These are phyloP conservation scores for Chalciporus sphaerocephalus DNA, from an alignment of 768 basidiomycete species.

Conservation along the genomic window DNA sequence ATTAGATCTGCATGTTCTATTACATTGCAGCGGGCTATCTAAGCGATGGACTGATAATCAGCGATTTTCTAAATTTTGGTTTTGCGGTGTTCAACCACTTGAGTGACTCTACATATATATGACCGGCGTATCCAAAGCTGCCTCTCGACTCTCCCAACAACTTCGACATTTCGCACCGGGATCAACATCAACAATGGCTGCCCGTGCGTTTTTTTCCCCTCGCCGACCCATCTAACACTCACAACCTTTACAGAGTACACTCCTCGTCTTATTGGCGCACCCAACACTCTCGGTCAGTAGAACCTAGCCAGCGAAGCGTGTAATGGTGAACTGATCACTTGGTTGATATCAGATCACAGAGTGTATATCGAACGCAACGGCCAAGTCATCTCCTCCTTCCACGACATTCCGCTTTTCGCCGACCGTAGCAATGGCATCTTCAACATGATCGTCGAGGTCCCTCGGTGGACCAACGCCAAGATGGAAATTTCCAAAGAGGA, in stretches of 20 bases:
- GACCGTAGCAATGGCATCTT: constrained; percentile 92
- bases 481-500: constrained; percentile 99
- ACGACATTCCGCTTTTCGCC: constrained; percentile 97
- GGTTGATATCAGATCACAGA: constrained; percentile 72
- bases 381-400: constrained; percentile 79
- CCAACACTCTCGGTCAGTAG: no score
- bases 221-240: constrained; percentile 87
- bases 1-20: no score
- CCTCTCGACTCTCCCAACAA: constrained; percentile 57
- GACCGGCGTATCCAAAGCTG: constrained; percentile 20
- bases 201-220: constrained; percentile 30
- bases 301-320: no score
- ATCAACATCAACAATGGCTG: constrained; percentile 44
- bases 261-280: no score
- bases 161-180: constrained; percentile 56
- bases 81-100: background rate
- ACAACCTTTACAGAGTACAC: constrained; percentile 68
- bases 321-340: constrained; percentile 23
- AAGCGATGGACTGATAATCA: background rate
- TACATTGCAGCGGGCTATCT: no score
- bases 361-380: constrained; percentile 91
- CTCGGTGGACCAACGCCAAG: constrained; percentile 99
- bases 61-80: background rate
- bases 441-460: constrained; percentile 98
- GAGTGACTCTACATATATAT: constrained; percentile 19